Percentiles rank a stretch among this genome's conserved stretches.
These are phyloP conservation scores for Penicillium sp. DNA, from an alignment of 2,329 filamentous ascomycete species.

Conservation along the genomic window DNA sequence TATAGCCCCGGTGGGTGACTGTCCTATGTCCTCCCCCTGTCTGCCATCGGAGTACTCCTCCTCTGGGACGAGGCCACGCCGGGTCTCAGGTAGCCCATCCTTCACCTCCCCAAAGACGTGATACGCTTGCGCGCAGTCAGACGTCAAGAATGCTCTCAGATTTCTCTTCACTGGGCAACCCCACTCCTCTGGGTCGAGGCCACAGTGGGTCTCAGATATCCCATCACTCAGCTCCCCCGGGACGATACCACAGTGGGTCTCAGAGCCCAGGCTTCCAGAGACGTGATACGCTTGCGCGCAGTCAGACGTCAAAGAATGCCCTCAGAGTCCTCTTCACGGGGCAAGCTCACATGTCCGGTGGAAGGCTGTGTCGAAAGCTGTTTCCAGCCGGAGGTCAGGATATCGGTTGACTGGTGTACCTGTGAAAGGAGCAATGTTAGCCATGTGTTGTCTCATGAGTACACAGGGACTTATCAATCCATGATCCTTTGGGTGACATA, in stretches of 20 bases:
- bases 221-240: not conserved
- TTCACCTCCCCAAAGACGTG: not conserved
- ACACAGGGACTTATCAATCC: not conserved
- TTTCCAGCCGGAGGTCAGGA: not conserved
- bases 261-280: not conserved
- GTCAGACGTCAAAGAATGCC: not conserved
- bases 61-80: not conserved
- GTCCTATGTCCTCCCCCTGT: not conserved
- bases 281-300: not conserved
- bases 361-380: not conserved
- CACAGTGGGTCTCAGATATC: too few species aligned
- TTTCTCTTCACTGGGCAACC: not conserved
- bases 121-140: not conserved
- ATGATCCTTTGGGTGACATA: not conserved
- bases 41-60: not conserved
- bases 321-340: not conserved
- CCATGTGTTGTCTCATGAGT: not conserved
- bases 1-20: not conserved
- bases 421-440: not conserved
- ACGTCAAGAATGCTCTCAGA: not conserved
- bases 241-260: not conserved
- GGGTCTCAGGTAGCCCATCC: conserved; percentile 1
- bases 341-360: not conserved
- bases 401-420: not conserved
- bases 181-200: too few species aligned